Conservation (phyloP, 345 rosid genomes). For the Pugionium dolabratum region DNA sequence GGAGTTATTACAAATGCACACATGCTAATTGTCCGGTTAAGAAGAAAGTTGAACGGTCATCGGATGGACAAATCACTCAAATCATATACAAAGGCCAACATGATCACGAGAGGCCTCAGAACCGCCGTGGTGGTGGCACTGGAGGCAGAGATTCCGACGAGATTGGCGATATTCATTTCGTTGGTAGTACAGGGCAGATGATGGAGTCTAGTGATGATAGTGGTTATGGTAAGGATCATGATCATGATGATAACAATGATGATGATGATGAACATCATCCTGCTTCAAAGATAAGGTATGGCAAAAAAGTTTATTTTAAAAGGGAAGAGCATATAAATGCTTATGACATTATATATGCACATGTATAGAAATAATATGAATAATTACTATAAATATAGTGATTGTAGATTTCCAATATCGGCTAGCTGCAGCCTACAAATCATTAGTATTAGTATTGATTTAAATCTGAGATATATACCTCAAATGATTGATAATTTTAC, state of each 20-base stretch:
- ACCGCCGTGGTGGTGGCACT: conserved; percentile 61
- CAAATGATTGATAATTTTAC: neutral
- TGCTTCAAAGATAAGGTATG: conserved; percentile 66
- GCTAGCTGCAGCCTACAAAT: neutral
- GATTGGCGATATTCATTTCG: conserved; percentile 32
- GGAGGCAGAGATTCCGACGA: conserved; percentile 30
- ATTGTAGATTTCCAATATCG: too few relatives aligned
- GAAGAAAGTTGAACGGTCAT: conserved; percentile 90
- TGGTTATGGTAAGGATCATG: conserved; percentile 46
- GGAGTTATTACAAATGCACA: conserved; percentile 97
- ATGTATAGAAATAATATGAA: neutral
- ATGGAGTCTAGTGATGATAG: conserved; percentile 44
- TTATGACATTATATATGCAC: neutral
- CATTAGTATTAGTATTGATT: neutral
- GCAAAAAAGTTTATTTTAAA: neutral
- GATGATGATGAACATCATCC: conserved; percentile 55
- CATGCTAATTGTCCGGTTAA: conserved; percentile 76
- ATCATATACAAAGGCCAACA: conserved; percentile 93
- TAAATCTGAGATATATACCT: neutral
- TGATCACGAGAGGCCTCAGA: conserved; percentile 81
- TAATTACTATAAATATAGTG: too few relatives aligned
- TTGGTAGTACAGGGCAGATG: conserved; percentile 32
- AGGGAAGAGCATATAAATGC: neutral
- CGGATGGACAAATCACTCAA: conserved; percentile 84
- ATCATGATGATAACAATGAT: conserved; percentile 46